These are phyloP conservation scores for Backusella luteola DNA, from an alignment of 192 early-diverging fungal species.

Conservation along the genomic window DNA sequence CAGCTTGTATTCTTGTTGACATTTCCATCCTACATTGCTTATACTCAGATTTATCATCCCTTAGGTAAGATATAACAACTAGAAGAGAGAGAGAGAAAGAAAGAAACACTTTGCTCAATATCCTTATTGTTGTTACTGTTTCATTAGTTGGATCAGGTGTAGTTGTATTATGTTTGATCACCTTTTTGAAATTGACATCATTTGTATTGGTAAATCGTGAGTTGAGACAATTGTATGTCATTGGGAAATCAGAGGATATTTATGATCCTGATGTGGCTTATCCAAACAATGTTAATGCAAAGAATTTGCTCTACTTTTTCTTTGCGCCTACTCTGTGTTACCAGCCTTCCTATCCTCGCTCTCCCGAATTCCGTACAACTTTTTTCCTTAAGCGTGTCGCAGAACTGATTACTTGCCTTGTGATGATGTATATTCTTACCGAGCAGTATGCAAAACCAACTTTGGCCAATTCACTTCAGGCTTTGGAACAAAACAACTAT, in stretches of 20 bases:
- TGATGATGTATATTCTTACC: conserved; percentile 78
- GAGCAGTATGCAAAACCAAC: conserved; percentile 83
- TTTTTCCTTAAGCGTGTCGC: conserved; percentile 80
- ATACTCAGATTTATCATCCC: conserved; percentile 68
- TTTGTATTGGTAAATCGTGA: conserved; percentile 78
- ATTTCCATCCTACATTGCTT: conserved; percentile 64
- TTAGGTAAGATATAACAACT: conserved; percentile 24
- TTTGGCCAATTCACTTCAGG: conserved; percentile 69
- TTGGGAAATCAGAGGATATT: conserved; percentile 32
- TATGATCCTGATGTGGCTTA: conserved; percentile 59
- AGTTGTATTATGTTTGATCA: conserved; percentile 60
- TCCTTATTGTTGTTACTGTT: background rate
- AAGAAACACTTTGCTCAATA: too few relatives aligned
- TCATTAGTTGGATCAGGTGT: conserved; percentile 58
- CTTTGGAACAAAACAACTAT: conserved; percentile 66
- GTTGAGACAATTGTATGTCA: conserved; percentile 46
- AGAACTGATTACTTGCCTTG: conserved; percentile 63
- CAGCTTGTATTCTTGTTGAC: conserved; percentile 58
- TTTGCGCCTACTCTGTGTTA: conserved; percentile 85
- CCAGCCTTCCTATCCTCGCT: conserved; percentile 81
- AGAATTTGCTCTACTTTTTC: conserved; percentile 73
- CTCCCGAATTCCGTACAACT: conserved; percentile 57
- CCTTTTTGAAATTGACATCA: conserved; percentile 82
- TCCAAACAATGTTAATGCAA: conserved; percentile 68
- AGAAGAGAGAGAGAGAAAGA: background rate